Base-by-base conservation (phyloP, 768 basidiomycete genomes). In the Boletus rufocinnamomeus region DNA sequence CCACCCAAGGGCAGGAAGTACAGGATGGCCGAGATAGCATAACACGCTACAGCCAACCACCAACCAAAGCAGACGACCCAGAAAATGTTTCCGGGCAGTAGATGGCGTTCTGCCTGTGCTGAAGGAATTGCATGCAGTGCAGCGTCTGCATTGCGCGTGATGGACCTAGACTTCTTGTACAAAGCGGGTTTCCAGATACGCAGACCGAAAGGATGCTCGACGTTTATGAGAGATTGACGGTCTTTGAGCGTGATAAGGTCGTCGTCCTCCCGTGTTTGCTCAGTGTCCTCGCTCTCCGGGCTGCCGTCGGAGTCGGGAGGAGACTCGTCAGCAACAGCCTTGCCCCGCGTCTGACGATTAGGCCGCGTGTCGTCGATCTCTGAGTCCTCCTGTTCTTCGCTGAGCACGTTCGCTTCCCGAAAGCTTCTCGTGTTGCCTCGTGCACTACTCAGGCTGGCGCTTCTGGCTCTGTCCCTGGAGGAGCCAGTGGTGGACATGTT, bases 171-270 rank as follows among this genome's bases (percentile, higher is more conserved):
- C 72, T 99, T 99, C 76, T 95, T 95, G 85, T 99, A 99, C 57
- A 99, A 75, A 0, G 97, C 97, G 23, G 97, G 97, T 74, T 99
- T 99, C 97, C 97, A 99, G 71, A 99, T 98, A 40, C 93, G 96
- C 58, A 99, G 81, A 79, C 97, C 97, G 73, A 99, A 99, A 16
- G 97, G 97, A 73, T 99, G 97, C 70, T 96, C 93, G 69, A 97
- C 95, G 76, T 99, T 99, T 71, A 98, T 97, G 66, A 97, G 89
- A 44, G 95, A 97, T 73, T 99, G 97, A 32, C 97, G 85, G 65
- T 98, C 95, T 75, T 89, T 93, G 64, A 99, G 76, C 0, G 96
- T 98, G 61, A 96, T 89, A 4, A 87, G 92, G 66, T 95, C 94
- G 32, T 88, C 87, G n/a, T 88, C 89, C 40, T 74, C 72, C 23